Conservation (phyloP, 192 early-diverging fungal species). For the Coemansia sp. region DNA sequence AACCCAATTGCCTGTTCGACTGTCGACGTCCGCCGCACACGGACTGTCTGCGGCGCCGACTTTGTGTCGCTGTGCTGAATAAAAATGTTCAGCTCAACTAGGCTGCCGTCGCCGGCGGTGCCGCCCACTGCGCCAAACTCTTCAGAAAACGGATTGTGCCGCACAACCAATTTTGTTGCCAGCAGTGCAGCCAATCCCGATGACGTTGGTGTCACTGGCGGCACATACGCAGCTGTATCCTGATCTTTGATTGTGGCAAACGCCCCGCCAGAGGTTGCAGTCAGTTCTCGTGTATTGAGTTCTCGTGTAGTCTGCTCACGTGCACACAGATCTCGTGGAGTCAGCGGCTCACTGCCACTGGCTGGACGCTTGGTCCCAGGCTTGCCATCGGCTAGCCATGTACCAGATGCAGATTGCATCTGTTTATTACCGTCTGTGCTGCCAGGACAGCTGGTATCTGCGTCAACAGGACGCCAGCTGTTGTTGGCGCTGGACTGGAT, state of each 20-base stretch:
- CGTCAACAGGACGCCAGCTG: not conserved
- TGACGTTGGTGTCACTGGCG: slow-evolving; percentile 24
- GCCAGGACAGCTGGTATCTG: not conserved
- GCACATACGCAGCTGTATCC: slow-evolving; percentile 14
- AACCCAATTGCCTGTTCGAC: slow-evolving; percentile 96
- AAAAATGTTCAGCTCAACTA: slow-evolving; percentile 65
- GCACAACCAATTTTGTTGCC: slow-evolving; percentile 58
- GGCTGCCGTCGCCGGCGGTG: slow-evolving; percentile 55
- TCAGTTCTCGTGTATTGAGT: too few relatives aligned
- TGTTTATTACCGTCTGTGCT: slow-evolving; percentile 7
- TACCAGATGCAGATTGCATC: not conserved
- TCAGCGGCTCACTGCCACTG: slow-evolving; percentile 13
- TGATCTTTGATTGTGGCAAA: not conserved
- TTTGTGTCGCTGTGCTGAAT: slow-evolving; percentile 54
- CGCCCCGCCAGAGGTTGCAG: not conserved
- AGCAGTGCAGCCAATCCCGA: slow-evolving; percentile 68
- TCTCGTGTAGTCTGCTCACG: too few relatives aligned
- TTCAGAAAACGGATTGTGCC: slow-evolving; percentile 68
- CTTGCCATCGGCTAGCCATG: not conserved
- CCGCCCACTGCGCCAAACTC: slow-evolving; percentile 66
- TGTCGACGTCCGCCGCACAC: slow-evolving; percentile 73
- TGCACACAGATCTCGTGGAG: not conserved
- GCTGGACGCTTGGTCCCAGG: not conserved
- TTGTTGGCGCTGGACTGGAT: not conserved
- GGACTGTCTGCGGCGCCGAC: slow-evolving; percentile 60